Evolutionary conservation across 805 yeast genomes (phyloP).

Genomic region (Ogataea pilisensis): DNA sequence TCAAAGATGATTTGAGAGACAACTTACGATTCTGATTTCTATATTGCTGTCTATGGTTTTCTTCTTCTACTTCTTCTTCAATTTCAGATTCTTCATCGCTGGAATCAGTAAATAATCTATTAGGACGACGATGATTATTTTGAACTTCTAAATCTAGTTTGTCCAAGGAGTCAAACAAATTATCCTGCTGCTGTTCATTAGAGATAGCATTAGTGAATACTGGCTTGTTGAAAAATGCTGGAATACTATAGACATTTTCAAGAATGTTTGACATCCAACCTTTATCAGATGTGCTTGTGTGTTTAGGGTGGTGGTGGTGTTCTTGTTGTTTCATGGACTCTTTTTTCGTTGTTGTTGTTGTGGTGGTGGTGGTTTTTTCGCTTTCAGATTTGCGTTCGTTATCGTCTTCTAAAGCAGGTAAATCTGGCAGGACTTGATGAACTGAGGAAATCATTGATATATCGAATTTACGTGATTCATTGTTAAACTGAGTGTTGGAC

Average conservation of each 20-base stretch:
- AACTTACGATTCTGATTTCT: background rate
- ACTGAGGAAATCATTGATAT: slow-evolving; percentile 12
- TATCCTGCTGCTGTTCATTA: background rate
- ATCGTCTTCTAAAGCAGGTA: slow-evolving; percentile 13
- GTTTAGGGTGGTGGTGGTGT: too few relatives aligned
- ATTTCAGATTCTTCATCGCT: slow-evolving; percentile 24
- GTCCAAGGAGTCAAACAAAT: slow-evolving; percentile 10
- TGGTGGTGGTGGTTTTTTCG: slow-evolving; percentile 1
- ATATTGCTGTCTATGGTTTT: background rate
- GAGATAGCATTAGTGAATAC: background rate
- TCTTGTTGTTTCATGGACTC: background rate
- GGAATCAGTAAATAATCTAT: slow-evolving; percentile 26
- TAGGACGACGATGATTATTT: slow-evolving; percentile 6
- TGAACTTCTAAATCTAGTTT: slow-evolving; percentile 18
- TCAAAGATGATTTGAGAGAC: background rate
- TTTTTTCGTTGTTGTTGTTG: background rate
- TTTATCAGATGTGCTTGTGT: too few relatives aligned
- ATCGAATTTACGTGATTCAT: slow-evolving; percentile 4
- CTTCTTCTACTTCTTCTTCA: slow-evolving; percentile 13
- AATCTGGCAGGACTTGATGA: slow-evolving; percentile 10
- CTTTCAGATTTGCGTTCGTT: background rate
- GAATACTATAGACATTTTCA: slow-evolving; percentile 17
- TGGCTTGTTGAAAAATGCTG: slow-evolving; percentile 18
- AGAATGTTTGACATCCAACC: slow-evolving; percentile 19
- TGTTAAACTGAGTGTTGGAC: background rate